A percentile compares a stretch with the other conserved stretches of the same genome.
Conservation (phyloP, 1,139 yeast species). For the Pichia sp. region DNA sequence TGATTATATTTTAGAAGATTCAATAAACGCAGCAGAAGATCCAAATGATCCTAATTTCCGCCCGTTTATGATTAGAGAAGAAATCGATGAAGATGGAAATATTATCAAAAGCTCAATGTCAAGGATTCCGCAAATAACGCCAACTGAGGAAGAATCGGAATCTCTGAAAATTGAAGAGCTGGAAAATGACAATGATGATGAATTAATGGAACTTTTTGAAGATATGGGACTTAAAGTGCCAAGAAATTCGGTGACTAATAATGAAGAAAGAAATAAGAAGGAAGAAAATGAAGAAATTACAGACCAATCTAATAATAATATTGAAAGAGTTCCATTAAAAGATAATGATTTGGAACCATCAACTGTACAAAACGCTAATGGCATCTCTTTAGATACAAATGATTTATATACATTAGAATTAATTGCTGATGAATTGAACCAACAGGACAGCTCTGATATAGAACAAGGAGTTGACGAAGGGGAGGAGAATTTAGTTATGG, state of each 20-base stretch:
- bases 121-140: constrained; percentile 14
- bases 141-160: not conserved
- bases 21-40: too few species aligned
- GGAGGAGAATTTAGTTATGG: constrained; percentile 29
- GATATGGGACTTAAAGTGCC: constrained; percentile 40
- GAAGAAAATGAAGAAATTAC: constrained; percentile 4
- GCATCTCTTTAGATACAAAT: constrained; percentile 42
- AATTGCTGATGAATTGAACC: constrained; percentile 49
- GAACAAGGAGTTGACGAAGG: constrained; percentile 33
- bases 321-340: not conserved
- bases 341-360: not conserved
- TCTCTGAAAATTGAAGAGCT: constrained; percentile 5
- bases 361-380: too few species aligned
- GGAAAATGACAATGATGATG: constrained; percentile 14
- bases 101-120: constrained; percentile 16
- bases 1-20: not conserved
- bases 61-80: constrained; percentile 73
- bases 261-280: not conserved
- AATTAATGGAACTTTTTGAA: constrained; percentile 37
- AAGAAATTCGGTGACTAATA: not conserved
- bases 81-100: constrained; percentile 73
- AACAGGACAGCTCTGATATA: constrained; percentile 35
- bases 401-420: constrained; percentile 48
- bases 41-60: constrained; percentile 21
- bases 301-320: too few species aligned